Percentiles rank a stretch among this genome's conserved stretches.
Evolutionary conservation across 1,284 basidiomycete genomes (phyloP).

Genomic region (Apiotrichum brassicae): DNA sequence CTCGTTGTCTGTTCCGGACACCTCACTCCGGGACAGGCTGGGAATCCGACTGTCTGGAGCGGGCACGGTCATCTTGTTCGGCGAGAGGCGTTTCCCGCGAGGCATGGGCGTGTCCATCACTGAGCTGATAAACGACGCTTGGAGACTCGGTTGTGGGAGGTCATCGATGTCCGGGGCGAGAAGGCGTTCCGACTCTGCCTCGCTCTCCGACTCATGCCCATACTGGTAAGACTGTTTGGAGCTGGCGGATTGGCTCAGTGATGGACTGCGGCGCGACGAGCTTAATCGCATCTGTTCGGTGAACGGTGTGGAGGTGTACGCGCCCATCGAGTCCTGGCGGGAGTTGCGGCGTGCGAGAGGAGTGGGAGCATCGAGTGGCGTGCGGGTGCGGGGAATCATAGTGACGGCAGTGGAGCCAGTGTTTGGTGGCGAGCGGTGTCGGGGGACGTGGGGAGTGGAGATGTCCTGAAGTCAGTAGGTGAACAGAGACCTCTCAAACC

Average conservation of each 20-base stretch:
- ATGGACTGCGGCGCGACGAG: not conserved
- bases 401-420: constrained; percentile 1
- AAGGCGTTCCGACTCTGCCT: not conserved
- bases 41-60: constrained; percentile 22
- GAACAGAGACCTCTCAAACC: not conserved
- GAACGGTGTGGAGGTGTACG: not conserved
- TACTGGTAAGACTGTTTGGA: not conserved
- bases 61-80: not conserved
- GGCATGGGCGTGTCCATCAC: constrained; percentile 7
- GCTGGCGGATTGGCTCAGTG: not conserved
- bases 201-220: not conserved
- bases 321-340: not conserved
- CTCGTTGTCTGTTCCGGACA: constrained; percentile 31
- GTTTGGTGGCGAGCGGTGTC: not conserved
- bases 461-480: not conserved
- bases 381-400: constrained; percentile 1
- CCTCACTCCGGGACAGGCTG: constrained; percentile 38
- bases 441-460: not conserved
- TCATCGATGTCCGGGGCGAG: not conserved
- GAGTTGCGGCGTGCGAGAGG: not conserved
- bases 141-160: not conserved
- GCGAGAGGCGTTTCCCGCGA: not conserved
- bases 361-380: not conserved
- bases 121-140: not conserved
- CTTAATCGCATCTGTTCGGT: not conserved